phyloP scores from a whole-genome alignment of 768 basidiomycete species.

The Leccinum olivaceopallidum region DNA sequence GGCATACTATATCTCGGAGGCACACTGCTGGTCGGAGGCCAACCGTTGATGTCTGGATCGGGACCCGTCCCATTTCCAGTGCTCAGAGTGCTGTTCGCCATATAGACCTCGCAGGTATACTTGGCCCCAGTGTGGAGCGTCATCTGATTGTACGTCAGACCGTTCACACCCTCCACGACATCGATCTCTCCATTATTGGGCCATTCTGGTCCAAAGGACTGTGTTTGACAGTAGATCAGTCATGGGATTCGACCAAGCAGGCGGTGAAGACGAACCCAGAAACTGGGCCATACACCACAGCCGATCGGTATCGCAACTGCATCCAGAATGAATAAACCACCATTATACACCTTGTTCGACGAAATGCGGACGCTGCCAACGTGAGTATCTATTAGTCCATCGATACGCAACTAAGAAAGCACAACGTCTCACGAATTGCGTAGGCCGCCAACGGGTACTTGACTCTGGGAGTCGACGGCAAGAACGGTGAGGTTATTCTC shows the following conservation, averaged over 20 bases:
- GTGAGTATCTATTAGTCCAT: not conserved
- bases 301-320: conserved; percentile 69
- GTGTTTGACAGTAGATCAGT: not conserved
- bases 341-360: conserved; percentile 54
- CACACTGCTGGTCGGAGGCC: not conserved
- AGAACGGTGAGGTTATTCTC: conserved; percentile 55
- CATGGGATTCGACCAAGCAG: not conserved
- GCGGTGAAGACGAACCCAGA: conserved; percentile 37
- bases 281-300: conserved; percentile 63
- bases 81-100: not conserved
- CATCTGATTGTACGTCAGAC: conserved; percentile 57
- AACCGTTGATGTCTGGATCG: not conserved
- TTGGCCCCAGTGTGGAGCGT: conserved; percentile 59
- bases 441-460: conserved; percentile 46
- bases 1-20: no score
- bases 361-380: conserved; percentile 61
- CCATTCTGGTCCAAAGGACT: conserved; percentile 54
- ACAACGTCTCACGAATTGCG: conserved; percentile 47
- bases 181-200: conserved; percentile 65
- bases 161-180: conserved; percentile 70
- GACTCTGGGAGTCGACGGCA: conserved; percentile 59
- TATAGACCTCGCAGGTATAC: conserved; percentile 30
- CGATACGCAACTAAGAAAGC: not conserved
- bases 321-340: conserved; percentile 75
- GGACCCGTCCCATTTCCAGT: not conserved